Evolutionary conservation across 495 filamentous ascomycete genomes (phyloP).

Genomic region (Hypomontagnella submonticulosa): DNA sequence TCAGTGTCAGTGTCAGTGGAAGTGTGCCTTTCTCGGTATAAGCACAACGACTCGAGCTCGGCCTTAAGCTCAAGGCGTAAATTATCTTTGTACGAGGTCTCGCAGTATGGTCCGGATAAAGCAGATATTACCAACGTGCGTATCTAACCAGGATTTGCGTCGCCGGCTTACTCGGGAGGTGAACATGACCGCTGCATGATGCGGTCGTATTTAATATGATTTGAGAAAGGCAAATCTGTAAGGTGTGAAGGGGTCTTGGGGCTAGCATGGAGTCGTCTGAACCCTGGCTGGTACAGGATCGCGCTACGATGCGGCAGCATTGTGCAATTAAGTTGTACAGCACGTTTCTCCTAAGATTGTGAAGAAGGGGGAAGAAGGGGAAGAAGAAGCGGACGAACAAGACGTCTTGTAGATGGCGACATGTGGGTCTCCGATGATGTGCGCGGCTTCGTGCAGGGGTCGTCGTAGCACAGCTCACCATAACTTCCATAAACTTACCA

Average conservation of each 20-base stretch:
- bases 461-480: not conserved
- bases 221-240: constrained; percentile 10
- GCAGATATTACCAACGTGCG: constrained; percentile 19
- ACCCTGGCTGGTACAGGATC: constrained; percentile 19
- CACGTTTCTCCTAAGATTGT: constrained; percentile 7
- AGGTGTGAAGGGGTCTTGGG: constrained; percentile 23
- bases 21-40: constrained; percentile 8
- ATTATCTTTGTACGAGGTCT: constrained; percentile 15
- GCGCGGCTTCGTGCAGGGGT: constrained; percentile 27
- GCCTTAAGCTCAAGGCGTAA: constrained; percentile 10
- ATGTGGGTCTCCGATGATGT: constrained; percentile 43
- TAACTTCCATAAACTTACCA: too few relatives aligned
- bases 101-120: constrained; percentile 10
- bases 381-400: constrained; percentile 22
- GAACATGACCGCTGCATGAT: constrained; percentile 23
- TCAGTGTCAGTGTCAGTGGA: not conserved
- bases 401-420: constrained; percentile 36
- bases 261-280: constrained; percentile 6
- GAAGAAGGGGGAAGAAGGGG: not conserved
- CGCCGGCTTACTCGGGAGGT: constrained; percentile 10
- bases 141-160: constrained; percentile 17
- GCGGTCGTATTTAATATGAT: constrained; percentile 42
- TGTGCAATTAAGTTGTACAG: constrained; percentile 30
- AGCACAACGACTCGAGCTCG: constrained; percentile 10
- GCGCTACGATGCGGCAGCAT: constrained; percentile 33